Conservation (phyloP, 2,329 filamentous ascomycete species). For the Alternaria gaisen region DNA sequence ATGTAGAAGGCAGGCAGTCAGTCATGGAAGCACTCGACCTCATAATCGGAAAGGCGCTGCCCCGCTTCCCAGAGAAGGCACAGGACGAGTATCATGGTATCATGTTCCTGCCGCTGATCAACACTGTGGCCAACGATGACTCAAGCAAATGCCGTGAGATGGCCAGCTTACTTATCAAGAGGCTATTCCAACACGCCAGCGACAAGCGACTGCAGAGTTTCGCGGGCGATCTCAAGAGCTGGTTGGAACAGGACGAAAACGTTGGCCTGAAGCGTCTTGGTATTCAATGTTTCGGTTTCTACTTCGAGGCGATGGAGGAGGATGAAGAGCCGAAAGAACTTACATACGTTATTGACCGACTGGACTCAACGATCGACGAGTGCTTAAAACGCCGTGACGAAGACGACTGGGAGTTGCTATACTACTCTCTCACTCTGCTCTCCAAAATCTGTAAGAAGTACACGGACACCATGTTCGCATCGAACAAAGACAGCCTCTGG, state of each 20-base stretch:
- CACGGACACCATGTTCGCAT: slow-evolving; percentile 69
- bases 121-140: slow-evolving; percentile 88
- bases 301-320: slow-evolving; percentile 69
- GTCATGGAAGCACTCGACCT: slow-evolving; percentile 92
- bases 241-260: slow-evolving; percentile 80
- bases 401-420: slow-evolving; percentile 75
- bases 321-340: slow-evolving; percentile 72
- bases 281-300: slow-evolving; percentile 82
- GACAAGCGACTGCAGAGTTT: slow-evolving; percentile 76
- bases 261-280: slow-evolving; percentile 74
- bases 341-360: slow-evolving; percentile 62
- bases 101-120: slow-evolving; percentile 85
- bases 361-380: slow-evolving; percentile 62
- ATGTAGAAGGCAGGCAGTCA: slow-evolving; percentile 86
- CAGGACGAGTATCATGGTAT: slow-evolving; percentile 82
- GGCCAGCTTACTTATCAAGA: slow-evolving; percentile 80
- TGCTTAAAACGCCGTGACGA: slow-evolving; percentile 61
- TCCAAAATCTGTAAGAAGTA: slow-evolving; percentile 73
- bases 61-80: slow-evolving; percentile 68
- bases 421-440: slow-evolving; percentile 75
- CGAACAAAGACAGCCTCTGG: slow-evolving; percentile 74
- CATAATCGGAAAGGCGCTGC: slow-evolving; percentile 76
- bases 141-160: slow-evolving; percentile 84
- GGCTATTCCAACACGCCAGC: slow-evolving; percentile 81
- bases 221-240: slow-evolving; percentile 73